A percentile compares a stretch with the other conserved stretches of the same genome.
Conservation (phyloP, 106 monocot species). For the Dendrobium huoshanense region DNA sequence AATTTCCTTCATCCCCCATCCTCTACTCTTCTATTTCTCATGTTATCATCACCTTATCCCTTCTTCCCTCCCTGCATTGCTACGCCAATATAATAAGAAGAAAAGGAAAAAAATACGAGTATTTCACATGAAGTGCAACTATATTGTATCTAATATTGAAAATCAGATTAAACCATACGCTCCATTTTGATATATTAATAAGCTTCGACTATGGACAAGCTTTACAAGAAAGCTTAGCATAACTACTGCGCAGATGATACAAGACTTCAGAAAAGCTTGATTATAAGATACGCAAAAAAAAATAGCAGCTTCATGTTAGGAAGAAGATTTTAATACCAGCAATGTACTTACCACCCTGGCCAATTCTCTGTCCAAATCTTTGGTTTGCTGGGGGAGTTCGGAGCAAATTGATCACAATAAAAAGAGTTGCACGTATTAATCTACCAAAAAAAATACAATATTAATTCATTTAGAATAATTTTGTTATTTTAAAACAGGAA, state of each 20-base stretch:
- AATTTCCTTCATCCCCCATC: neutral
- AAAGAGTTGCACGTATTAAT: constrained; percentile 97
- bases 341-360: constrained; percentile 79
- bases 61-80: neutral
- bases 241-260: neutral
- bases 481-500: neutral
- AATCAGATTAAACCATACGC: neutral
- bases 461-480: neutral
- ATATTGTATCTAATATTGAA: neutral
- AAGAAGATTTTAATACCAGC: neutral
- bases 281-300: neutral
- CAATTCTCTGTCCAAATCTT: constrained; percentile 98
- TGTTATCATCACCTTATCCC: neutral
- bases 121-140: neutral
- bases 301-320: neutral
- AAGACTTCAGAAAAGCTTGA: neutral
- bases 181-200: neutral
- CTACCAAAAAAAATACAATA: constrained; percentile 33
- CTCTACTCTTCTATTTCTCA: neutral
- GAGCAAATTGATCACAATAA: constrained; percentile 86
- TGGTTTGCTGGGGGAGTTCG: constrained; percentile 77
- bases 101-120: neutral
- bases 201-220: no score
- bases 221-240: neutral
- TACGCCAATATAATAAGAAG: neutral